Base-by-base conservation (phyloP, 2,329 filamentous ascomycete species). In the Paecilomyces sp. region DNA sequence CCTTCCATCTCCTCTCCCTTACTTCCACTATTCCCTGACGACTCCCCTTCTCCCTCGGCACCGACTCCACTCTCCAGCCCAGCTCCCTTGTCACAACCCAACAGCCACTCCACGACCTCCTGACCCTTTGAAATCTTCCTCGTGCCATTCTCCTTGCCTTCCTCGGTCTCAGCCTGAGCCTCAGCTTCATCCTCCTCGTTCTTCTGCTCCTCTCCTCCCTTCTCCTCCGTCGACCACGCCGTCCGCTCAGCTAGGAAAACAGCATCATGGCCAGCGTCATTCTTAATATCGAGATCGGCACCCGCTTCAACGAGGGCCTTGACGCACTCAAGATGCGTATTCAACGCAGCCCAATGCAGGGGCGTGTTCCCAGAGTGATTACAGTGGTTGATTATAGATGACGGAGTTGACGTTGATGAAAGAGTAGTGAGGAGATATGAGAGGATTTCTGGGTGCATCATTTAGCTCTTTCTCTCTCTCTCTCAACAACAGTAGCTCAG, bases 321-420 rank as follows among this genome's bases (percentile, higher is more conserved):
- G 6, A 96, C 91, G 3, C 87, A 85, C 5, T 88, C 84, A 2
- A 97, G 79, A 69, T 97, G 92, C 1, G 92, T 92, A 58, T 95
- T 94, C 58, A 97, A 79, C 0, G 91, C 90, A 0, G 93, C 93
- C 92, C 92, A 97, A 77, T 99, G 94, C 60, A 99, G 80, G 0
- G 91, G 85, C 0, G 93, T 97, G 78, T 97, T 97, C 53, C 92
- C 92, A 54, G 89, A 88, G 62, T 86, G 80, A 70, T 99, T 99
- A 62, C 84, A 81, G 73, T 79, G 74, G 71, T 80, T 76, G 56
- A 80, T 58, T 3, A 79, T 67, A 3, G 68, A 62, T 7, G 63
- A 60, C 64, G 41, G 64, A 52, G 22, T 54, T 56, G 36, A 65
- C 62, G 52, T 60, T 55, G 54, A 63, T 55, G 54, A 64, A 71